Base-by-base conservation (phyloP, 371 early-diverging fungal species). In the Enterospora canceri region DNA sequence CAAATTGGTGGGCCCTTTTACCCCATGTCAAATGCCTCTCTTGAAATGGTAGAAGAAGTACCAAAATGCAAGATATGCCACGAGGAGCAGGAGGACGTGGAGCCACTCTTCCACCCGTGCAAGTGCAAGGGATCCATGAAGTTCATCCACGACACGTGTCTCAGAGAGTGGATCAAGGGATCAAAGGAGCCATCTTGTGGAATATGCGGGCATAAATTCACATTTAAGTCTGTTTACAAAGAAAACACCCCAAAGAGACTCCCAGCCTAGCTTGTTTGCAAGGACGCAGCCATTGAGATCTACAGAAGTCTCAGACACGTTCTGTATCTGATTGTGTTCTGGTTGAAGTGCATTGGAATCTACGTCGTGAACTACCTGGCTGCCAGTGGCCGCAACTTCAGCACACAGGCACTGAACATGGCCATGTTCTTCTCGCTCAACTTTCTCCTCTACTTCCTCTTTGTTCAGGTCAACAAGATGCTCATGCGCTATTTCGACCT, bases 51-150 rank as follows among this genome's bases (percentile, higher is more conserved):
- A 19, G 40, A 33, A 51, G 50, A 64, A 12, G 58, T 18, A 8
- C 26, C 12, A 54, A 40, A n/a, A 26, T 79, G 79, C 53, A 70
- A 70, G 32, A 76, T 79, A 19, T 79, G 79, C 49, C 63, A 65
- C 24, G 65, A 24, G 0, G 53, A 19, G 19, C 69, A 62, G 2
- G 23, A 31, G 12, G 53, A 58, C 49, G 65, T 64, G 15, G 68
- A 71, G 1, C 47, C 49, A 15, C 54, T 74, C 12, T 40, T 15
- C 19, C 34, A 3, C 12, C 76, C 76, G 1, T 79, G 79, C 54
- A 69, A 69, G 49, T 79, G 79, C 61, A 58, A 40, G 35, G 77
- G 75, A 60, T 59, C 68, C 34, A 35, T 76, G 24, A 66, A 73
- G 35, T 72, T 65, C 51, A 71, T 74, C 16, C 77, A 76, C 51